A percentile compares a stretch with the other conserved stretches of the same genome.
phyloP scores from a whole-genome alignment of 305 asterid species.

The Coffea humblotiana region DNA sequence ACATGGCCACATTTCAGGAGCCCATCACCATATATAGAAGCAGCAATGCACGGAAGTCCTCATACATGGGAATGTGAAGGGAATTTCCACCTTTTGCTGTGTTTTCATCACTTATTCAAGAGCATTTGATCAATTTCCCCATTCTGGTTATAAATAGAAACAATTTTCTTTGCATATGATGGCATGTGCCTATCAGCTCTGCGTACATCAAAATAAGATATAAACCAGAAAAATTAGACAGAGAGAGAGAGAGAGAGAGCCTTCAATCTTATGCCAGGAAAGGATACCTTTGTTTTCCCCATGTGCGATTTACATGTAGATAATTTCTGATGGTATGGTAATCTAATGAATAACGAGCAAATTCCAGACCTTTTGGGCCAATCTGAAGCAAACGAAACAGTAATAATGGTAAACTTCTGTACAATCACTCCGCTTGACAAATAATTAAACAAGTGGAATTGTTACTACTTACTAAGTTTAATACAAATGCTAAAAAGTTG shows the following conservation, averaged over 20 bases:
- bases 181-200: constrained; percentile 95
- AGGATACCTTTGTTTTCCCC: constrained; percentile 87
- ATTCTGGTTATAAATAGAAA: constrained; percentile 76
- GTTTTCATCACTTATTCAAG: constrained; percentile 44
- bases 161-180: constrained; percentile 80
- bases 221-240: neutral
- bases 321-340: constrained; percentile 94
- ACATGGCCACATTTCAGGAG: neutral
- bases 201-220: constrained; percentile 29
- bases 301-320: constrained; percentile 69
- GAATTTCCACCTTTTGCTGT: constrained; percentile 5
- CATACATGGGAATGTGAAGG: neutral
- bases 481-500: constrained; percentile 69
- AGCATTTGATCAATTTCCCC: constrained; percentile 90
- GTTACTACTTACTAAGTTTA: constrained; percentile 63
- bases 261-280: constrained; percentile 5
- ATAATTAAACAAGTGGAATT: constrained; percentile 18
- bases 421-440: constrained; percentile 12
- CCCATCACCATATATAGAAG: constrained; percentile 3
- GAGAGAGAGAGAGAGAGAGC: constrained; percentile 5
- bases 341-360: constrained; percentile 91
- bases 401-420: constrained; percentile 6
- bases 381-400: constrained; percentile 43
- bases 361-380: constrained; percentile 95
- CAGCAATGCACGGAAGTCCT: neutral